Evolutionary conservation across 768 basidiomycete species (phyloP).

Genomic region (Serendipita vermifera): DNA sequence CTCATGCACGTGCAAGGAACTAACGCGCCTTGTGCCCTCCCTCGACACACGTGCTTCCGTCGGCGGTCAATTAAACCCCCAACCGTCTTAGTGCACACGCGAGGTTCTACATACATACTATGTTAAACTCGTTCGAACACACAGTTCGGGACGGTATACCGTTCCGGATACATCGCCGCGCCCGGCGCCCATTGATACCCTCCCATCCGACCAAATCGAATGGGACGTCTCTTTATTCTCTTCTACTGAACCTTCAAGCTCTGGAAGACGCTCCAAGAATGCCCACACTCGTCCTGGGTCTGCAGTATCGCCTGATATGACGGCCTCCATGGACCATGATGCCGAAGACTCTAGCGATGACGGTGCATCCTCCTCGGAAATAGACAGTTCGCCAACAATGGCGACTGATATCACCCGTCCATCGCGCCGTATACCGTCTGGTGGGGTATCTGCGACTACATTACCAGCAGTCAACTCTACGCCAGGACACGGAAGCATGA

Average conservation of each 20-base stretch:
- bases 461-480: neutral
- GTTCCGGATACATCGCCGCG: constrained; percentile 1
- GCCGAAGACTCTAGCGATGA: neutral
- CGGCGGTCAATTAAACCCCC: constrained; percentile 18
- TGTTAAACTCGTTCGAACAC: constrained; percentile 79
- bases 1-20: neutral
- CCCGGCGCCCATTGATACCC: neutral
- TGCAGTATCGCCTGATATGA: no score
- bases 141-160: constrained; percentile 29
- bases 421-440: no score
- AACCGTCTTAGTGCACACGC: constrained; percentile 59
- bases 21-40: constrained; percentile 13
- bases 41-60: no score
- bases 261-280: no score
- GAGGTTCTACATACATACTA: constrained; percentile 90
- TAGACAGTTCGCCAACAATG: neutral
- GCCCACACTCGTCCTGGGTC: no score
- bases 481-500: neutral
- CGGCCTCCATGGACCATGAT: neutral
- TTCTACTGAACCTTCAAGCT: no score
- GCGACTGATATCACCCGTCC: neutral
- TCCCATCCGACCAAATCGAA: neutral
- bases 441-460: no score
- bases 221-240: no score
- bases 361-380: neutral